Conservation (phyloP, 2,329 filamentous ascomycete species). For the Beauveria sp. region DNA sequence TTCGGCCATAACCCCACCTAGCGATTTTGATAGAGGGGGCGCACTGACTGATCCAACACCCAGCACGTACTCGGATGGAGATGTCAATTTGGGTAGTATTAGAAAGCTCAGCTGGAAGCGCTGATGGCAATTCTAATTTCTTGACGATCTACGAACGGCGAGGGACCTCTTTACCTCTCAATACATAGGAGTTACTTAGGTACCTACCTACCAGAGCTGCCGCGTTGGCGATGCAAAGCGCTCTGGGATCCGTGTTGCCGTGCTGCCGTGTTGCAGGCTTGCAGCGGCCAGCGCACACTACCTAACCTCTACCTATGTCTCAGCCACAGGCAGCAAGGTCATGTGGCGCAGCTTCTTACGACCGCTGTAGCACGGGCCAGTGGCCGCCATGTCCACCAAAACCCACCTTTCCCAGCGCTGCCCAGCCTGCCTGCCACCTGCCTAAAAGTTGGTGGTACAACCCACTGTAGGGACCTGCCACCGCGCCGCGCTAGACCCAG, state of each 20-base stretch:
- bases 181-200: no score
- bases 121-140: no score
- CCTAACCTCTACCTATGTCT: neutral
- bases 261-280: neutral
- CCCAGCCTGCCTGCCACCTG: neutral
- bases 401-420: neutral
- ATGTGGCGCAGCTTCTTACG: neutral
- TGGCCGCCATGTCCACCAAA: neutral
- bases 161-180: no score
- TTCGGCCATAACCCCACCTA: constrained; percentile 4
- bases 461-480: neutral
- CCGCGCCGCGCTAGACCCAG: neutral
- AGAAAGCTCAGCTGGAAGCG: no score
- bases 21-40: constrained; percentile 4
- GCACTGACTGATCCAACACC: no score
- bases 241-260: no score
- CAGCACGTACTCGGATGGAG: no score
- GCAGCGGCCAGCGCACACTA: neutral
- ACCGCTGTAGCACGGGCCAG: neutral
- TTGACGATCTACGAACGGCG: no score
- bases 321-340: neutral
- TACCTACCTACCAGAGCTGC: no score
- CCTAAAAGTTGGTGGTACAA: neutral
- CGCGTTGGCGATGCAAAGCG: no score
- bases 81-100: no score